Evolutionary conservation across 192 early-diverging fungal genomes (phyloP), one percentile per base, ranked within the genome.

Genomic region (Kappamyces sp.): DNA sequence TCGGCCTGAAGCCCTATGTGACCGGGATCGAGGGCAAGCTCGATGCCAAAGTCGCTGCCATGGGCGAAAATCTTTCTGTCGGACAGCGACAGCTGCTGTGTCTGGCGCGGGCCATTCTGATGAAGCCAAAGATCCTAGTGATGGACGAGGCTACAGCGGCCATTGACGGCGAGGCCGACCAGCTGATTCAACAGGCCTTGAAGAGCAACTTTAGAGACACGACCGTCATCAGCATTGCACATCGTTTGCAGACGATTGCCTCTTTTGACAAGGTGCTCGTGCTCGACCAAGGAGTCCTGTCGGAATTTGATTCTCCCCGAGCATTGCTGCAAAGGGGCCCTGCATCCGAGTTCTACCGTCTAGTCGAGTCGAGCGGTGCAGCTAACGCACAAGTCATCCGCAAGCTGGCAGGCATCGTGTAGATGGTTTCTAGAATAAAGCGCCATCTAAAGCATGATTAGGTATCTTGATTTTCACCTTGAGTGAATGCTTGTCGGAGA

Each of bases 191-290:
- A 60, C 68, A 74, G 35, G 75, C 85, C 13, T 77, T 89, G 31
- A 75, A 76, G 2, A 68, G 63, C 4, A 66, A 83, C 51, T 85
- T 86, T 64, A 51, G 68, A 41, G 68, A 76, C 13, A 63, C 77
- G 23, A 83, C 81, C 0, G 83, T 89, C 2, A 66, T 89, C 4
- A 83, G 83, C 57, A 89, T 89, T 44, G 87, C 87, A 5, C 87
- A 89, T 61, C 80, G 87, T 49, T 69, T 89, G 32, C 84, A 89
- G 55, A 89, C 87, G 5, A 64, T 67, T 12, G 54, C 50, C 37
- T 58, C 36, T 12, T 66, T 43, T 39, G 65, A 66, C 51, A 39
- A 38, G 53, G 47, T 64, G 9, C 51, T 62, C 13, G 61, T 62
- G 23, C 40, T 62, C 38, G 37, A 62, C 1, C n/a, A 62, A 32